Evolutionary conservation across 257 asterid species (phyloP).

Genomic region (Solanum chaucha): DNA sequence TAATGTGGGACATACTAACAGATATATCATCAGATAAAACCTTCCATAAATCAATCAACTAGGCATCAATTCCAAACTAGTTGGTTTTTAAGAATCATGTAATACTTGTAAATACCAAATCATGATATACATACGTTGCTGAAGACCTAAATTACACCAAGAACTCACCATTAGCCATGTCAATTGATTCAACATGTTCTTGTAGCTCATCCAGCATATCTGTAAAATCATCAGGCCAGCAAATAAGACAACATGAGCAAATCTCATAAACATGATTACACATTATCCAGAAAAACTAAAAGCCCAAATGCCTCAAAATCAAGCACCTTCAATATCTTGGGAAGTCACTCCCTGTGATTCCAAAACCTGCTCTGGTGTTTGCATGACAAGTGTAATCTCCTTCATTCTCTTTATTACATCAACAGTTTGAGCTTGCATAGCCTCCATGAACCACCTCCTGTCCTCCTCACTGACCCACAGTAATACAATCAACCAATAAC

Average conservation of each 20-base stretch:
- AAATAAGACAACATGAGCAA: background rate
- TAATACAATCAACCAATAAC: background rate
- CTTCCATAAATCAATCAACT: background rate
- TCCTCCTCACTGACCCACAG: slow-evolving; percentile 65
- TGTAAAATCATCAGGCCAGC: slow-evolving; percentile 8
- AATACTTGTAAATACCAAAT: background rate
- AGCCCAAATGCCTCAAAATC: background rate
- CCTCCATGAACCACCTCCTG: slow-evolving; percentile 88
- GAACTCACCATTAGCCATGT: slow-evolving; percentile 88
- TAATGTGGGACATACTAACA: background rate
- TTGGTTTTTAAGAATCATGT: background rate
- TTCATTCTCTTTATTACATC: slow-evolving; percentile 79
- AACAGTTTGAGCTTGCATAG: slow-evolving; percentile 84
- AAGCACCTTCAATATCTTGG: slow-evolving; percentile 64
- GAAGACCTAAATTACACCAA: background rate
- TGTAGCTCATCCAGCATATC: slow-evolving; percentile 90
- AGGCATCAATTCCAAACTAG: background rate
- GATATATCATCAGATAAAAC: background rate
- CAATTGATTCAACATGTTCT: slow-evolving; percentile 89
- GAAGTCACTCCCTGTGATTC: slow-evolving; percentile 83
- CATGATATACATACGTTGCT: background rate
- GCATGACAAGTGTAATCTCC: slow-evolving; percentile 84
- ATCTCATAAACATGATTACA: background rate
- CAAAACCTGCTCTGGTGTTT: slow-evolving; percentile 67
- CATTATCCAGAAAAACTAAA: background rate